Evolutionary conservation across 192 early-diverging fungal species (phyloP).

Genomic region (Gaertneriomyces semiglobifer): DNA sequence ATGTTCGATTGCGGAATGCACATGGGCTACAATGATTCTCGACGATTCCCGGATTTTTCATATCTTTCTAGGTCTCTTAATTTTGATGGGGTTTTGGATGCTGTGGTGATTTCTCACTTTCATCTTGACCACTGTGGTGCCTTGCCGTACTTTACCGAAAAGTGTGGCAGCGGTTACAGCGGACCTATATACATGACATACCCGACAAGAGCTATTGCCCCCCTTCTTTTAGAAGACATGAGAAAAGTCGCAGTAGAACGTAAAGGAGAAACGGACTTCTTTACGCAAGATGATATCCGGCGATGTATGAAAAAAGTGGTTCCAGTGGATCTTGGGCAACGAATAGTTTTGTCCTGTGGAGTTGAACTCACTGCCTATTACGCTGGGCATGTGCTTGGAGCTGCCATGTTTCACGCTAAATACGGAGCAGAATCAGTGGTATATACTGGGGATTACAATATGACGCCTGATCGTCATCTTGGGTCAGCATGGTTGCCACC

Average conservation of each 20-base stretch:
- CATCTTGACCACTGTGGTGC: conserved; percentile 99
- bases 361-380: conserved; percentile 93
- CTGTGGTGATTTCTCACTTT: conserved; percentile 93
- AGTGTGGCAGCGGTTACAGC: conserved; percentile 73
- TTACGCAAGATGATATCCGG: conserved; percentile 83
- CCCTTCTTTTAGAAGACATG: conserved; percentile 90
- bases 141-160: conserved; percentile 92
- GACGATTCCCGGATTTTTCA: conserved; percentile 92
- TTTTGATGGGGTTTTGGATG: conserved; percentile 81
- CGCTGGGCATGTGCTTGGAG: conserved; percentile 97
- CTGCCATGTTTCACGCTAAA: conserved; percentile 94
- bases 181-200: conserved; percentile 98
- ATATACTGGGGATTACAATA: conserved; percentile 98
- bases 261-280: conserved; percentile 87
- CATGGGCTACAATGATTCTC: conserved; percentile 88
- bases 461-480: conserved; percentile 96
- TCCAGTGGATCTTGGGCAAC: conserved; percentile 80
- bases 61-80: conserved; percentile 79
- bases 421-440: conserved; percentile 62
- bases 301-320: conserved; percentile 95
- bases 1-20: conserved; percentile 65
- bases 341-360: conserved; percentile 84
- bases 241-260: conserved; percentile 86
- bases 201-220: conserved; percentile 93
- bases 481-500: conserved; percentile 96